Base-by-base conservation (phyloP, 306 rosid species). In the Cicer cuneatum region DNA sequence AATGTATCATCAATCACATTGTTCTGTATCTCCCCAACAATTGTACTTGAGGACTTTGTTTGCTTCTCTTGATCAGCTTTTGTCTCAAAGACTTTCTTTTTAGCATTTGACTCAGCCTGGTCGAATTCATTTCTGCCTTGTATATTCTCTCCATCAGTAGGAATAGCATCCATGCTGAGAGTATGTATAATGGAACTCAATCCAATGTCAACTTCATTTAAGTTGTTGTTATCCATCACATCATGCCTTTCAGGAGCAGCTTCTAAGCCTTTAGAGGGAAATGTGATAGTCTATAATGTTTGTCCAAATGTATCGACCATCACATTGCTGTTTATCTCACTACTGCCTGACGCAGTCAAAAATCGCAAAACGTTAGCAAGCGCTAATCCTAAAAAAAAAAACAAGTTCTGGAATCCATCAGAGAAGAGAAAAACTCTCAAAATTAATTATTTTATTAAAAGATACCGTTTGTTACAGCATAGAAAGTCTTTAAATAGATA, bases 51-150 rank as follows among this genome's bases (percentile, higher is more conserved):
- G 57, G 74, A 59, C 54, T 66, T 71, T 64, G n/a, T 11, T 33
- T 29, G 71, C 60, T 68, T 72, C 60, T 15, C 52, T 38, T n/a
- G 42, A 58, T 78, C 68, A 69, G 48, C 74, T 66, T 67, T 80
- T 61, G 74, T 67, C 68, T 65, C 66, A 69, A 6, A 10, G 2
- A 24, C 53, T 58, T 46, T 18, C 45, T 7, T 6, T 66, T 9
- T 8, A 72, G 7, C 60, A 63, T 65, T 73, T 53, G 66, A n/a
- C 42, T 40, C 81, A 43, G 29, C 66, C 21, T 47, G 72, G 79
- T 58, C 21, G 52, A 73, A 66, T 37, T 46, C 72, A 18, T 7
- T 71, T 61, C 46, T 40, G 5, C 8, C 62, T 7, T 68, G 33
- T 51, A 43, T 47, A 6, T 39, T 65, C 21, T 73, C 86, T 24